phyloP scores from a whole-genome alignment of 768 basidiomycete genomes.

The Polyporus arcularius region DNA sequence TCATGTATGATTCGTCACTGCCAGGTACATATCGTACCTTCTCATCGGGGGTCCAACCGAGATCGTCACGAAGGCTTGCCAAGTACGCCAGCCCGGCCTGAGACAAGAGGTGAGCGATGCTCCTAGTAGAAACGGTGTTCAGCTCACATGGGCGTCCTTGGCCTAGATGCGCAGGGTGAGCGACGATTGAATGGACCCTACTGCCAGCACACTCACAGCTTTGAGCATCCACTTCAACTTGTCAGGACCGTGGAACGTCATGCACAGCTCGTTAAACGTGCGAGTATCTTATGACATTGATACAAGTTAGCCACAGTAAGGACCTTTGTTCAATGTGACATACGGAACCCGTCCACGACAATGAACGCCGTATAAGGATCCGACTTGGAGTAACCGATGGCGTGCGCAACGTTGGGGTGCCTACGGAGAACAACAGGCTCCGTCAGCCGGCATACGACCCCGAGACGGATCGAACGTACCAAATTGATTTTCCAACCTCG shows the following conservation, averaged over 20 bases:
- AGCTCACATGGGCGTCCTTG: no score
- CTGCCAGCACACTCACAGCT: background rate
- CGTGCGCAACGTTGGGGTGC: background rate
- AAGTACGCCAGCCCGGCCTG: background rate
- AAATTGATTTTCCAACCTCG: background rate
- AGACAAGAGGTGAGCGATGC: background rate
- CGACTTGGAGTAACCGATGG: background rate
- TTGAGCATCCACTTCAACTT: background rate
- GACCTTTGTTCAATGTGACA: background rate
- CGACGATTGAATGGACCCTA: background rate
- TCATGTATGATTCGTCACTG: no score
- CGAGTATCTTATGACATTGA: background rate
- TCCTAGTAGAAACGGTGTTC: no score
- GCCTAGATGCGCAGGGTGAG: no score
- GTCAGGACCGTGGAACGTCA: background rate
- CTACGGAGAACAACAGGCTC: background rate
- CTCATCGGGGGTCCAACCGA: background rate
- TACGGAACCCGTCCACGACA: background rate
- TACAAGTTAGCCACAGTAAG: background rate
- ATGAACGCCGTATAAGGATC: background rate
- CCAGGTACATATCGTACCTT: background rate
- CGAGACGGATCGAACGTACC: background rate
- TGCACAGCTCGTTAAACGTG: background rate
- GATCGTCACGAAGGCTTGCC: background rate
- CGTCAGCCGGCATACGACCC: background rate